phyloP scores from a whole-genome alignment of 1,284 basidiomycete species.

The Ganoderma multipileum region DNA sequence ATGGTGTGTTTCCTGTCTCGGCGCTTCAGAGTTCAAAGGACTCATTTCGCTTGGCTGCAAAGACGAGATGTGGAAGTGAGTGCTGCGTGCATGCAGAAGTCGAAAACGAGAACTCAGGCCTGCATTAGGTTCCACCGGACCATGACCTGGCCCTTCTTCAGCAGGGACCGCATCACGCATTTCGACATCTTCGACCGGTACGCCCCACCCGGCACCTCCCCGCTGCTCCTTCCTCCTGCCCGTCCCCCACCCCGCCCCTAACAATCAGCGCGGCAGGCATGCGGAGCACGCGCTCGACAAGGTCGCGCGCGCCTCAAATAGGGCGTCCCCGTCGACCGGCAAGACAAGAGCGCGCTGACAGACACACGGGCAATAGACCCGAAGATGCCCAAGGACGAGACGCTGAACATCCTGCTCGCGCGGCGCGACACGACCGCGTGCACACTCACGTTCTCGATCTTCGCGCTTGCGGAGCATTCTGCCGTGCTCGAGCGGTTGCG shows the following conservation, averaged over 20 bases:
- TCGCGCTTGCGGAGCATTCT: conserved; percentile 47
- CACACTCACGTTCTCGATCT: conserved; percentile 46
- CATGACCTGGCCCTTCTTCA: conserved; percentile 62
- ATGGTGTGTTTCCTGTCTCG: conserved; percentile 35
- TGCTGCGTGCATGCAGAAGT: background rate
- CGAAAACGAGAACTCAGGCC: background rate
- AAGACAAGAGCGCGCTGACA: conserved; percentile 42
- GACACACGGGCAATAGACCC: conserved; percentile 27
- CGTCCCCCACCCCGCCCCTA: no score
- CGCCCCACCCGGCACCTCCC: no score
- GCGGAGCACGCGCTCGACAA: conserved; percentile 39
- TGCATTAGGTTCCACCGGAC: conserved; percentile 58
- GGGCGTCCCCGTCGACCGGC: conserved; percentile 57
- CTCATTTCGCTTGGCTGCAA: background rate
- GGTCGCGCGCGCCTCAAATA: conserved; percentile 45
- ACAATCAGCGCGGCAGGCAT: no score
- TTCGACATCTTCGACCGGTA: conserved; percentile 55
- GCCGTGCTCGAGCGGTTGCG: conserved; percentile 44
- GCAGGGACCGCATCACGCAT: conserved; percentile 52
- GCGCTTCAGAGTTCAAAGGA: background rate
- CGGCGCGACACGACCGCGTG: conserved; percentile 48
- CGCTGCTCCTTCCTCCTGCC: no score
- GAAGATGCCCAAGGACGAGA: conserved; percentile 44
- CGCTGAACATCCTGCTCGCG: conserved; percentile 45
- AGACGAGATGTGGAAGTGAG: conserved; percentile 43